Evolutionary conservation across 1,139 yeast species (phyloP), one percentile per base, ranked within the genome.

Genomic region (Suhomyces guaymorum): DNA sequence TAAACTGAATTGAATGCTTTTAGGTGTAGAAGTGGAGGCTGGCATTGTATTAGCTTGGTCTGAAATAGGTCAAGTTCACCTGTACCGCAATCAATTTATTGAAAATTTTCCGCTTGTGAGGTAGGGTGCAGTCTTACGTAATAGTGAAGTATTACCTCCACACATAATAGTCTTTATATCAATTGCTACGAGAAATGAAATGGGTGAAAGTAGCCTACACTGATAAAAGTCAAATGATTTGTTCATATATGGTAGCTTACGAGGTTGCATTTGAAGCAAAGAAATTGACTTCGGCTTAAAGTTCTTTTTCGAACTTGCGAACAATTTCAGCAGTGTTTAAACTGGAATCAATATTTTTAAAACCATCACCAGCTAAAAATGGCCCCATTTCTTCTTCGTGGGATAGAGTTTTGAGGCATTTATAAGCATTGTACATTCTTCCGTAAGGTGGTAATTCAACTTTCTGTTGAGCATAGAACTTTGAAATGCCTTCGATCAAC

Each of bases 1-100:
- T 50, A 78, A 66, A 15, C 73, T 61, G 49, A 70, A 72, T 57
- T 54, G 78, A 40, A 42, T 42, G 25, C 25, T 37, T 23, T 42
- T 42, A 18, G 48, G 26, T 28, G 47, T 41, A 16, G 39, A 15
- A 21, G 42, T 35, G n/a, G 41, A 35, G 12, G 25, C 25, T 19
- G 39, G 35, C 40, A 40, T 38, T 23, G n/a, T n/a, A n/a, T 28
- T 19, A 17, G 17, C 19, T 21, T 6, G 23, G 9, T 10, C 5
- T 21, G 23, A 21, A 5, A n/a, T 21, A 10, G 9, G 9, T 18
- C 9, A 18, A 7, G 20, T 7, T 18, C 20, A 18, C 7, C 8
- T 18, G 7, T 7, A 18, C 9, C 20, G 20, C 20, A 18, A 18
- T 7, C 20, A 18, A 18, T 18, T 18, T 27, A 34, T 23, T 21